Conservation (phyloP, 306 rosid species). For the Begonia peltatifolia region DNA sequence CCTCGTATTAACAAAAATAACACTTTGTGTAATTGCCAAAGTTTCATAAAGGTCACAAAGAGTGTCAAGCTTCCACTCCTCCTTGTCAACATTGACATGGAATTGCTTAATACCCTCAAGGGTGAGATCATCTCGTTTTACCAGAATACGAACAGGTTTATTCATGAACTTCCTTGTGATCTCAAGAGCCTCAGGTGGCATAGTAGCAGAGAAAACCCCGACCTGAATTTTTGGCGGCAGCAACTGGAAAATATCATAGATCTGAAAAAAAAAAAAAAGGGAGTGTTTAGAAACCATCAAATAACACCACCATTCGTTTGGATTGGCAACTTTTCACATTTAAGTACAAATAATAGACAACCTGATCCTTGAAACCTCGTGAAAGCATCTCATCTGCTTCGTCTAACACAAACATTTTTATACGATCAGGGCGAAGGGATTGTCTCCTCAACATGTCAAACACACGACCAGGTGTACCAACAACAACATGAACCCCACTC, state of each 20-base stretch:
- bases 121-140: constrained; percentile 57
- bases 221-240: constrained; percentile 62
- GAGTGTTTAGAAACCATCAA: no score
- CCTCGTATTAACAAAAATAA: constrained; percentile 57
- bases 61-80: constrained; percentile 61
- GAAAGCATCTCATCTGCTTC: constrained; percentile 83
- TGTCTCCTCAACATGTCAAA: constrained; percentile 57
- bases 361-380: constrained; percentile 77
- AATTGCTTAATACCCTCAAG: constrained; percentile 59
- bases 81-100: constrained; percentile 44
- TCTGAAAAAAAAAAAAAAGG: constrained; percentile 15
- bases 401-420: constrained; percentile 47
- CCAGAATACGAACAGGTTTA: constrained; percentile 50
- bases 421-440: constrained; percentile 39
- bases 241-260: constrained; percentile 67
- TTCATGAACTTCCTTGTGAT: constrained; percentile 67
- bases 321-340: not conserved
- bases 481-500: constrained; percentile 54
- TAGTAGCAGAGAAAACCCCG: constrained; percentile 65
- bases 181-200: constrained; percentile 63
- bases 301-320: no score
- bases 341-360: not conserved
- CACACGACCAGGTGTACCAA: constrained; percentile 64
- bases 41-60: constrained; percentile 57
- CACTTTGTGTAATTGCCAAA: constrained; percentile 56